These are phyloP conservation scores for Coccomyxa sp. DNA, from an alignment of 139 green algal species.

Conservation along the genomic window DNA sequence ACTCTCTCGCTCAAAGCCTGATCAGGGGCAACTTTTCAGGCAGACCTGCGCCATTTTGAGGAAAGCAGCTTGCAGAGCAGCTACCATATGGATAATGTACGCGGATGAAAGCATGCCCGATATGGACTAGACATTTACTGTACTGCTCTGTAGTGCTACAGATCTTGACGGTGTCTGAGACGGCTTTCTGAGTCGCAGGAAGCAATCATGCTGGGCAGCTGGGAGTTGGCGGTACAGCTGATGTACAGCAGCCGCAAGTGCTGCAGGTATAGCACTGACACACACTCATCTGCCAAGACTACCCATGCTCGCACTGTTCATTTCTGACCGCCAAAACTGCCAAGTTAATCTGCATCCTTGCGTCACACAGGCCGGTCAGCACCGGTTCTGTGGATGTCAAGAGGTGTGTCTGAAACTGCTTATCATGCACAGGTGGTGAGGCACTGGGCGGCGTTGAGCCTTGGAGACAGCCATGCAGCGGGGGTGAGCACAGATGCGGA, in stretches of 20 bases:
- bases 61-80: background rate
- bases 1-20: background rate
- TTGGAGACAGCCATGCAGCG: conserved; percentile 61
- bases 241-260: conserved; percentile 41
- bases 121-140: background rate
- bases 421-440: conserved; percentile 29
- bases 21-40: background rate
- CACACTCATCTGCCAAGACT: background rate
- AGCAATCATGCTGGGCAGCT: conserved; percentile 37
- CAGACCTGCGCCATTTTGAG: background rate
- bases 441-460: conserved; percentile 64
- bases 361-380: background rate
- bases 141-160: background rate
- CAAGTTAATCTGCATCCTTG: background rate
- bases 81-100: background rate
- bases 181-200: no score
- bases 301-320: background rate
- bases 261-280: conserved; percentile 39
- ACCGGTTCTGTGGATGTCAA: background rate
- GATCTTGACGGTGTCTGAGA: background rate
- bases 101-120: background rate
- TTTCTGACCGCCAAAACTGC: background rate
- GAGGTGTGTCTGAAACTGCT: background rate
- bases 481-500: conserved; percentile 62
- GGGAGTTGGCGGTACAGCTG: conserved; percentile 29